Conservation (phyloP, 2,329 filamentous ascomycete species). For the Beauveria bassiana region DNA sequence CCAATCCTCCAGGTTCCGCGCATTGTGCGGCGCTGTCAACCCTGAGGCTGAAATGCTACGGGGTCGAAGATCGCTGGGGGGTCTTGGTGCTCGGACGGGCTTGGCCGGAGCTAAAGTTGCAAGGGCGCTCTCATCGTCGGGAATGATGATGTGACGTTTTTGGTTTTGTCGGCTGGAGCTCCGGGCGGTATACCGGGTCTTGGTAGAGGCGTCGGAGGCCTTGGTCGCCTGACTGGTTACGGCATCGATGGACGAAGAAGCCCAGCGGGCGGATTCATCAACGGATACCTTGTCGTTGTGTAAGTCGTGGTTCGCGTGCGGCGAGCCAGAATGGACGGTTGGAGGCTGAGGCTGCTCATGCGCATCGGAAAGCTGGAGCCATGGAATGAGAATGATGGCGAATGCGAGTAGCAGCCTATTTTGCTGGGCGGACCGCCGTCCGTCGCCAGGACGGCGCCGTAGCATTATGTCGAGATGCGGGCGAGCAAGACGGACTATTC, state of each 20-base stretch:
- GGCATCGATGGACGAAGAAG: constrained; percentile 17
- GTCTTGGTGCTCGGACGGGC: constrained; percentile 86
- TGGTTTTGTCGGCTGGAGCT: constrained; percentile 18
- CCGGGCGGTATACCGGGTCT: constrained; percentile 18
- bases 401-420: constrained; percentile 45
- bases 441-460: constrained; percentile 56
- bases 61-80: constrained; percentile 53
- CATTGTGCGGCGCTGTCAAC: constrained; percentile 76
- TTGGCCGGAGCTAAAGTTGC: constrained; percentile 94
- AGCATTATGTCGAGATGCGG: constrained; percentile 45
- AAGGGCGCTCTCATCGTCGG: constrained; percentile 84
- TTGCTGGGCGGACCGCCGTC: constrained; percentile 39
- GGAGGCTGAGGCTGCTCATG: constrained; percentile 10
- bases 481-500: neutral
- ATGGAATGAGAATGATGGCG: constrained; percentile 50
- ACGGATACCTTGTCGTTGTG: constrained; percentile 19
- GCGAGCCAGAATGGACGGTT: constrained; percentile 11
- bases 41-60: constrained; percentile 54
- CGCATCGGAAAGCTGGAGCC: constrained; percentile 47
- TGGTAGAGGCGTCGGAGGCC: constrained; percentile 19
- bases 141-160: constrained; percentile 25
- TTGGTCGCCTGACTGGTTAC: constrained; percentile 21
- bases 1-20: constrained; percentile 98
- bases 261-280: constrained; percentile 18
- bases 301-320: constrained; percentile 15